Conservation (phyloP, 2,329 filamentous ascomycete species). For the Didymella keratinophila region DNA sequence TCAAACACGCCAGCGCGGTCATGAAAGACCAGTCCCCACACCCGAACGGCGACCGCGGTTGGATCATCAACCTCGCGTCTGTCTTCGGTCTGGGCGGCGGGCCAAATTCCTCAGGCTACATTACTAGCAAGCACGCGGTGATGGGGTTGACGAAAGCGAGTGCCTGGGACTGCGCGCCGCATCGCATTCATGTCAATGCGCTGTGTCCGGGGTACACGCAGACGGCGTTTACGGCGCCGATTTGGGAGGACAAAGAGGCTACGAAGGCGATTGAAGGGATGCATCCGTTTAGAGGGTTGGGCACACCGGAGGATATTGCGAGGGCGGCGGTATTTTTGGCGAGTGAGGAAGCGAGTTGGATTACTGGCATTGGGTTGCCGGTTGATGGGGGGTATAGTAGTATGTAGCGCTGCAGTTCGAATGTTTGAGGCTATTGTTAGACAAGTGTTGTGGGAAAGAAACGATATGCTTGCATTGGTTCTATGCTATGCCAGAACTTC, state of each 20-base stretch:
- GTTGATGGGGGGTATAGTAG: slow-evolving; percentile 57
- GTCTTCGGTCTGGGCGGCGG: slow-evolving; percentile 47
- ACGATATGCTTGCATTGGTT: slow-evolving; percentile 16
- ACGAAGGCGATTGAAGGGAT: slow-evolving; percentile 23
- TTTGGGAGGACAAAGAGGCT: slow-evolving; percentile 24
- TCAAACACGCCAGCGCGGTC: slow-evolving; percentile 58
- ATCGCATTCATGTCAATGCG: slow-evolving; percentile 62
- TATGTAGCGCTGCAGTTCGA: slow-evolving; percentile 21
- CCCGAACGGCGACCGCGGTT: slow-evolving; percentile 52
- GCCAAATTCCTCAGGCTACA: slow-evolving; percentile 45
- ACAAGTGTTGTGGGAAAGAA: not conserved
- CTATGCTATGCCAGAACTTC: slow-evolving; percentile 10
- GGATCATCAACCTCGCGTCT: slow-evolving; percentile 64
- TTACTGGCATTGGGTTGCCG: slow-evolving; percentile 55
- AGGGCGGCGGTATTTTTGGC: slow-evolving; percentile 56
- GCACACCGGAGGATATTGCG: slow-evolving; percentile 45
- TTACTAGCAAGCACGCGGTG: slow-evolving; percentile 60
- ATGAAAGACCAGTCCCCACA: slow-evolving; percentile 60
- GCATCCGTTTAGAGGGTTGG: slow-evolving; percentile 45
- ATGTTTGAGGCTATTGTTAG: not conserved
- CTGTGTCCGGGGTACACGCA: slow-evolving; percentile 60
- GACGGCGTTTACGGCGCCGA: slow-evolving; percentile 37
- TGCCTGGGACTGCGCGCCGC: slow-evolving; percentile 59
- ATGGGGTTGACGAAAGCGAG: slow-evolving; percentile 59
- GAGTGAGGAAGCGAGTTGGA: slow-evolving; percentile 57